phyloP scores from a whole-genome alignment of 768 basidiomycete genomes.

The Tulasnella sp. region DNA sequence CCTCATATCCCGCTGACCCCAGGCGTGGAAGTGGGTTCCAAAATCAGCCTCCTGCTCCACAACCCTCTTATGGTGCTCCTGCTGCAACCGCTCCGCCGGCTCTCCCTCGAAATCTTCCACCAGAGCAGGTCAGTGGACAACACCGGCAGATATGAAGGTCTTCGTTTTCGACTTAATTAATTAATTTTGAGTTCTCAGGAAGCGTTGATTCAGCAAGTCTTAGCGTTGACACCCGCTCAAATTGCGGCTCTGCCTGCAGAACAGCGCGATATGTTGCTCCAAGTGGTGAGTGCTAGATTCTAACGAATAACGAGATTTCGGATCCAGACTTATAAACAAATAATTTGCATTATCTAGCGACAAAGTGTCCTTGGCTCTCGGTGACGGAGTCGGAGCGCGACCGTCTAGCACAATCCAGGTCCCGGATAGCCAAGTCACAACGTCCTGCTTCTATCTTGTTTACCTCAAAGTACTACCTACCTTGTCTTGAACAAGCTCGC shows the following conservation, averaged over 20 bases:
- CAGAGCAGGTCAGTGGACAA: slow-evolving; percentile 5
- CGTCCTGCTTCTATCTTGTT: no score
- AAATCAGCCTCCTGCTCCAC: neutral
- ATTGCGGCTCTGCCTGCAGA: slow-evolving; percentile 29
- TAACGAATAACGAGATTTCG: neutral
- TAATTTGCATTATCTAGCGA: neutral
- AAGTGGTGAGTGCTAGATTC: slow-evolving; percentile 26
- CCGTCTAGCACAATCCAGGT: neutral
- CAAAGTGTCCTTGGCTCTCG: neutral
- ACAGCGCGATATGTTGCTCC: slow-evolving; percentile 30
- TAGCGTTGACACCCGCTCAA: slow-evolving; percentile 31
- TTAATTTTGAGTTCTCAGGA: slow-evolving; percentile 15
- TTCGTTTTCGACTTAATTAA: neutral
- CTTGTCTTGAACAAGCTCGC: neutral
- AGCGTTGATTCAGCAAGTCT: slow-evolving; percentile 29
- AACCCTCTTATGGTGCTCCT: neutral
- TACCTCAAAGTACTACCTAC: neutral
- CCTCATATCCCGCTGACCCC: slow-evolving; percentile 13
- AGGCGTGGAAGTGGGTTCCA: neutral
- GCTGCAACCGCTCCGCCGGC: slow-evolving; percentile 7
- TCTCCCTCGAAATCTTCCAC: slow-evolving; percentile 3
- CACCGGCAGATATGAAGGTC: neutral
- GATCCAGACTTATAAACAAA: neutral
- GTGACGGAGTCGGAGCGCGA: neutral
- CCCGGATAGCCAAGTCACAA: no score